A percentile compares a stretch with the other conserved stretches of the same genome.
phyloP scores from a whole-genome alignment of 2,329 filamentous ascomycete genomes.

The Trichoderma pleuroti region DNA sequence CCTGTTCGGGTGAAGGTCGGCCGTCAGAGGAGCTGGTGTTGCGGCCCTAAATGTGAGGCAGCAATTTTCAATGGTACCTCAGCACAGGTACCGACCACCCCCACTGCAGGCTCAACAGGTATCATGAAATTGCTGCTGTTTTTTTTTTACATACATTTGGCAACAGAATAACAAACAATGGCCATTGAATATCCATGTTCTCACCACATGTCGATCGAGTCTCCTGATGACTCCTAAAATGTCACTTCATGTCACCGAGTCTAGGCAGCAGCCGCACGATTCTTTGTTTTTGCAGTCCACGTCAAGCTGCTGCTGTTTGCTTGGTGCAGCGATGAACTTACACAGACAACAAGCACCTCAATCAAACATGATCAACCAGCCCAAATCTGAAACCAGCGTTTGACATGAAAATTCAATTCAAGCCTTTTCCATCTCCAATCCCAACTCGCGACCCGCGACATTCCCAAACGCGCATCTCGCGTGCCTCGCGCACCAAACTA shows the following conservation, averaged over 20 bases:
- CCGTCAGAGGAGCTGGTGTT: background rate
- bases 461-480: slow-evolving; percentile 13
- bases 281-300: background rate
- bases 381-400: background rate
- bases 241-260: background rate
- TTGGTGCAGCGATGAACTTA: background rate
- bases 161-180: background rate
- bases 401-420: too few species aligned
- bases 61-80: background rate
- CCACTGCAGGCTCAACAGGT: too few species aligned
- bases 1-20: slow-evolving; percentile 17
- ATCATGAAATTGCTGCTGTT: background rate
- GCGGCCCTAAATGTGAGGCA: slow-evolving; percentile 11
- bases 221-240: background rate
- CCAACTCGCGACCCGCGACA: background rate
- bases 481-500: slow-evolving; percentile 7
- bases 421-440: background rate
- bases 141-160: too few species aligned
- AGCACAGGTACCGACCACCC: background rate
- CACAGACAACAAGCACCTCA: background rate
- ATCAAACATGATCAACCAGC: too few species aligned
- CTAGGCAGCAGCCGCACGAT: background rate
- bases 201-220: background rate
- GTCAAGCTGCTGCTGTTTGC: background rate
- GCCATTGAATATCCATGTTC: background rate